phyloP scores from a whole-genome alignment of 2,329 filamentous ascomycete species.

The Ceratocystis cacaofunesta region DNA sequence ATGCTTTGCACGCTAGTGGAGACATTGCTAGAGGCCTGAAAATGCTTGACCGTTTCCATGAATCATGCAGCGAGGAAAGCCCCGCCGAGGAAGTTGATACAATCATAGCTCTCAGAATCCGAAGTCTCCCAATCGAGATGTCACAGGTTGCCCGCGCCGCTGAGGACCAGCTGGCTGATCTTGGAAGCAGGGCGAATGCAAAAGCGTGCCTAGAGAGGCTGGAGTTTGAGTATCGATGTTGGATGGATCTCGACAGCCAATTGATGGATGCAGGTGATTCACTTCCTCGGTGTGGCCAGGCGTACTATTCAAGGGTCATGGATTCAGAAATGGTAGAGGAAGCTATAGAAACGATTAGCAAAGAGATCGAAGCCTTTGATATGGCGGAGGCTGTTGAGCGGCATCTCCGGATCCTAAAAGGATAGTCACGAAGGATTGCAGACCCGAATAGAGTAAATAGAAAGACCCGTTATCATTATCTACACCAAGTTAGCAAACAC shows the following conservation, averaged over 20 bases:
- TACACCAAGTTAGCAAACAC: neutral
- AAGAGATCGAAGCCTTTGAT: neutral
- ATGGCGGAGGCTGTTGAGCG: neutral
- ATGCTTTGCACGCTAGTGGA: neutral
- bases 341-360: neutral
- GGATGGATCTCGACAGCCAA: neutral
- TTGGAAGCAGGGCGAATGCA: neutral
- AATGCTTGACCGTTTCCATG: neutral
- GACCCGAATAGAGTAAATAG: neutral
- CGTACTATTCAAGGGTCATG: slow-evolving; percentile 1
- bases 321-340: neutral
- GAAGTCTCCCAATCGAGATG: neutral
- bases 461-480: neutral
- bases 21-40: neutral
- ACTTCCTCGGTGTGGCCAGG: neutral
- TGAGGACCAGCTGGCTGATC: slow-evolving; percentile 1
- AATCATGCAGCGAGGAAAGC: neutral
- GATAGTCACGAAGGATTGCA: neutral
- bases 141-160: neutral
- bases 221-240: neutral
- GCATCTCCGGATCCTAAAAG: neutral
- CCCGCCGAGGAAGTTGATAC: neutral
- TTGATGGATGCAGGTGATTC: neutral
- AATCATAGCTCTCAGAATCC: neutral
- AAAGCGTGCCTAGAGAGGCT: neutral